These are phyloP conservation scores for Arabidopsis arenosa DNA, from an alignment of 345 rosid species.

Conservation along the genomic window DNA sequence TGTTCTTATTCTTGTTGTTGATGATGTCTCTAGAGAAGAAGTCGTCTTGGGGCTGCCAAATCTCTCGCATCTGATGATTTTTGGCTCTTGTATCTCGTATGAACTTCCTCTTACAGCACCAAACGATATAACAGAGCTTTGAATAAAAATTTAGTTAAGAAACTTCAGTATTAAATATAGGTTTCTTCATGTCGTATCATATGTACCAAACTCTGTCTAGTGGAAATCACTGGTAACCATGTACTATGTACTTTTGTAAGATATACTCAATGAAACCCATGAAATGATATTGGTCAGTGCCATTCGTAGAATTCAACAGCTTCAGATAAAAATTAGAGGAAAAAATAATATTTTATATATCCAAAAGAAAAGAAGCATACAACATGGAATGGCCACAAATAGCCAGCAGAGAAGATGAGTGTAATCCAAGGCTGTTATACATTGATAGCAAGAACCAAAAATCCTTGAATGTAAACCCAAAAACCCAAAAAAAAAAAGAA, in stretches of 20 bases:
- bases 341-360: conserved; percentile 32
- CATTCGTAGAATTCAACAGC: not conserved
- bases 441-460: conserved; percentile 43
- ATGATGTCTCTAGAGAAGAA: conserved; percentile 58
- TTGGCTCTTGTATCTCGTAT: conserved; percentile 81
- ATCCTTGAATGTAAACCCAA: conserved; percentile 39
- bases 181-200: not conserved
- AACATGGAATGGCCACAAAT: conserved; percentile 40
- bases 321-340: not conserved
- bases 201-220: not conserved
- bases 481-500: not conserved
- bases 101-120: conserved; percentile 72
- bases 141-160: not conserved
- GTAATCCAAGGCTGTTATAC: conserved; percentile 44
- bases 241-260: not conserved
- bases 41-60: conserved; percentile 86
- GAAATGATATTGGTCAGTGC: not conserved
- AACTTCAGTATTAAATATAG: not conserved
- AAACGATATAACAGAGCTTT: not conserved
- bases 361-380: conserved; percentile 32
- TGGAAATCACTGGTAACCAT: not conserved
- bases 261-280: not conserved
- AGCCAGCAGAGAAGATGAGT: conserved; percentile 35
- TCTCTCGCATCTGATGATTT: conserved; percentile 65
- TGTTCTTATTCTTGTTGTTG: conserved; percentile 43